Evolutionary conservation across 2,329 filamentous ascomycete genomes (phyloP), one percentile per base, ranked within the genome.

Genomic region (Exserohilum turcica): DNA sequence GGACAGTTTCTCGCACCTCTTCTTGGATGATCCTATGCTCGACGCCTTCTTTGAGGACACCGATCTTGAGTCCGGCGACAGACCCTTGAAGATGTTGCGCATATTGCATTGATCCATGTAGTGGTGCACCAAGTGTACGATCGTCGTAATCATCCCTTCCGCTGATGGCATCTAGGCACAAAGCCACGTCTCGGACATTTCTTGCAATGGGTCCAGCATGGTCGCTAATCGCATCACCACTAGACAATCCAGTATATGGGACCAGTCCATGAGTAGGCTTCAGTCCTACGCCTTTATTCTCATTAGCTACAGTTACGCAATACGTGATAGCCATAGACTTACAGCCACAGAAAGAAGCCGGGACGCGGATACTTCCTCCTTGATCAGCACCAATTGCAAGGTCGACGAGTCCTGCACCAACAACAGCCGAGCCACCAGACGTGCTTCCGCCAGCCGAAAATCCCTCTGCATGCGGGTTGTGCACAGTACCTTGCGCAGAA

Each of bases 241-340:
- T 66, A 3, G 72, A 72, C 6, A 80, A 78, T 0, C 79, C 80
- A 0, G 79, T 82, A 54, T 82, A 82, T 0, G 80, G 80, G 1
- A 82, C 73, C 2, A 82, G 65, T 0, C 80, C 79, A 62, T 77
- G 75, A 0, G 79, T 81, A 0, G 79, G 76, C 53, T 83, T 83
- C 38, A 69, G 56, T 16, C 68, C 70, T 1, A 72, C 63, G 40
- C 67, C 57, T 61, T 12, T 33, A 3, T 18, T 1, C 1, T 13
- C 13, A 36, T 53, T 42, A 53, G 50, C 19, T 3, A 10, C 9
- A 6, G 12, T 5, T 38, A 33, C 7, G 21, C 3, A 3, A 10
- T 5, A 9, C 2, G 29, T 5, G n/a, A 2, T 15, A 16, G 18
- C 2, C 9, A 13, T 31, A 32, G 13, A 60, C 65, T 52, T 49